Percentiles rank a stretch among this genome's conserved stretches.
phyloP scores from a whole-genome alignment of 2,329 filamentous ascomycete species.

The Dactylellina cionopaga region DNA sequence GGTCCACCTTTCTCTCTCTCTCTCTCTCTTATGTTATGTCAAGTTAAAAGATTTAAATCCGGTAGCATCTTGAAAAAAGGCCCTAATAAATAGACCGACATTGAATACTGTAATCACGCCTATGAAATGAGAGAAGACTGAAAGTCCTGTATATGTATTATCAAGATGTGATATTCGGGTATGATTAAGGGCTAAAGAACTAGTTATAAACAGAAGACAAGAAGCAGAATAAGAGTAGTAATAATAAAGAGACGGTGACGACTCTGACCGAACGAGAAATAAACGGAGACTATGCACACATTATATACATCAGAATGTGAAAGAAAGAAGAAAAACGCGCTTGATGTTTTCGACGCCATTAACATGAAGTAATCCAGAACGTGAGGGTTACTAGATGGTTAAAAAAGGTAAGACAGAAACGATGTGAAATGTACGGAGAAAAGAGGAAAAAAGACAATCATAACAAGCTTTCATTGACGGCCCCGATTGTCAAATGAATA shows the following conservation, averaged over 20 bases:
- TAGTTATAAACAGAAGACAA: not conserved
- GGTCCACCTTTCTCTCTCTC: not conserved
- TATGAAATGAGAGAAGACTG: no score
- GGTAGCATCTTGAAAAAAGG: no score
- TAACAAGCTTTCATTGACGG: constrained; percentile 14
- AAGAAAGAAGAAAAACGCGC: constrained; percentile 15
- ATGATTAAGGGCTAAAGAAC: not conserved
- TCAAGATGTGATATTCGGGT: not conserved
- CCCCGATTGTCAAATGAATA: constrained; percentile 25
- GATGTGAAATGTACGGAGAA: constrained; percentile 47
- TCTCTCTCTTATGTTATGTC: no score
- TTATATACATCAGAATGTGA: constrained; percentile 47
- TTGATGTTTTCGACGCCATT: constrained; percentile 45
- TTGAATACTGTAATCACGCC: no score
- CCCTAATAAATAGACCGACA: no score
- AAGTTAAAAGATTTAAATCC: no score
- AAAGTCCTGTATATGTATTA: not conserved
- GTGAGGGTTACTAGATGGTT: constrained; percentile 37
- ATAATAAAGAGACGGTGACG: no score
- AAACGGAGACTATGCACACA: constrained; percentile 30
- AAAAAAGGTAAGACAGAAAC: constrained; percentile 3
- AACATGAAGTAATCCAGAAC: constrained; percentile 35
- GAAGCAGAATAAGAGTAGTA: constrained; percentile 5
- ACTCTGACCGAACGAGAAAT: no score
- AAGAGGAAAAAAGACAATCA: constrained; percentile 30